Evolutionary conservation across 2,329 filamentous ascomycete genomes (phyloP).

Genomic region (Teratosphaeria viscida): DNA sequence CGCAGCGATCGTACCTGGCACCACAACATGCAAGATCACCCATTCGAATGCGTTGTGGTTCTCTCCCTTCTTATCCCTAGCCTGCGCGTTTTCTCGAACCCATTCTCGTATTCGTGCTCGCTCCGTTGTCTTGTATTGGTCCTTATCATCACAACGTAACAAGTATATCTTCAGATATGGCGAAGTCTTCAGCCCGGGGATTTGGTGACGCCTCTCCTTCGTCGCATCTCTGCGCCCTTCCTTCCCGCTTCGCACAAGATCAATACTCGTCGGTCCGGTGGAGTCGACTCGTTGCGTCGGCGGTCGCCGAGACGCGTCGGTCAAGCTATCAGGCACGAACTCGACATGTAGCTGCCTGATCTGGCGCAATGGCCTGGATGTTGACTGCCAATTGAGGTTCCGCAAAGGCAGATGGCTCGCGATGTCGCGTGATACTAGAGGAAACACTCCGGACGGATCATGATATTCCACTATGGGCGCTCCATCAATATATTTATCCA

Average conservation of each 20-base stretch:
- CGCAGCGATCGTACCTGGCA: conserved; percentile 73
- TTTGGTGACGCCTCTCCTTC: conserved; percentile 73
- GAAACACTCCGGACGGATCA: conserved; percentile 83
- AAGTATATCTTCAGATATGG: conserved; percentile 88
- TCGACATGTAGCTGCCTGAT: conserved; percentile 90
- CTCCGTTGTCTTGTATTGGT: conserved; percentile 74
- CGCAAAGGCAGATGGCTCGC: conserved; percentile 70
- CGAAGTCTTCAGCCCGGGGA: conserved; percentile 82
- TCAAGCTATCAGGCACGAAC: conserved; percentile 48
- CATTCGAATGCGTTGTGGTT: conserved; percentile 96
- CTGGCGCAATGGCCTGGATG: conserved; percentile 78
- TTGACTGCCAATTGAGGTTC: conserved; percentile 95
- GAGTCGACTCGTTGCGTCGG: conserved; percentile 10
- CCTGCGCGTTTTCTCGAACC: conserved; percentile 66
- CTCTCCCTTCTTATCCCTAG: conserved; percentile 58
- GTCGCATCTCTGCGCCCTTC: conserved; percentile 17
- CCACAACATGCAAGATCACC: conserved; percentile 84
- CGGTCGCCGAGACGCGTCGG: conserved; percentile 15
- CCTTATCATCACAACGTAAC: conserved; percentile 89
- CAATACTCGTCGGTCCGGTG: conserved; percentile 28
- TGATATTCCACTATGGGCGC: conserved; percentile 71
- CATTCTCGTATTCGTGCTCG: conserved; percentile 77
- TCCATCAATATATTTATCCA: not conserved
- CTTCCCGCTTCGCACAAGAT: conserved; percentile 30
- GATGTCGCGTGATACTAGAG: conserved; percentile 67